Conservation (phyloP, 306 rosid species). For the Rubus parviflorus region DNA sequence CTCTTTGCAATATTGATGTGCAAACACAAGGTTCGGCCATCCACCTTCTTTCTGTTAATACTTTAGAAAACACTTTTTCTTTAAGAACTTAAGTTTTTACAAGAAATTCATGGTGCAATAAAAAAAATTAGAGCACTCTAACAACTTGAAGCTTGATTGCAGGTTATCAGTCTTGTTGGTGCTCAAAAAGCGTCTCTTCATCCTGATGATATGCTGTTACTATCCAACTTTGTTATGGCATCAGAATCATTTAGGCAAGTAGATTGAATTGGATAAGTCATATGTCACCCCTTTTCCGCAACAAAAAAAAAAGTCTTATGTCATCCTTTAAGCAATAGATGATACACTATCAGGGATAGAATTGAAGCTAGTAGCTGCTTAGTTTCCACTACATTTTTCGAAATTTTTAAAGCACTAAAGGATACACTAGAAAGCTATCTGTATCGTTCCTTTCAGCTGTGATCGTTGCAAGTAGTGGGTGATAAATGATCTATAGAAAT, state of each 20-base stretch:
- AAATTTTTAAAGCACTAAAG: background rate
- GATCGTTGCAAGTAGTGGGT: background rate
- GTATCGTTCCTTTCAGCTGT: background rate
- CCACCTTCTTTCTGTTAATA: conserved; percentile 11
- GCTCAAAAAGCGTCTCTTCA: conserved; percentile 97
- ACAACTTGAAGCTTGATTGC: conserved; percentile 46
- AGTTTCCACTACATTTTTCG: background rate
- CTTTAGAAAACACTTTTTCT: background rate
- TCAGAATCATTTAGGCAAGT: conserved; percentile 93
- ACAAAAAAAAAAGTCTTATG: background rate
- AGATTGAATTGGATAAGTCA: conserved; percentile 12
- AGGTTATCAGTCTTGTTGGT: conserved; percentile 92
- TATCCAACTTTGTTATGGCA: conserved; percentile 83
- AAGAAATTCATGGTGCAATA: background rate
- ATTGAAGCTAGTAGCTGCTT: background rate
- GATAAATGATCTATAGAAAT: conserved; percentile 5
- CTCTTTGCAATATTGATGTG: conserved; percentile 93
- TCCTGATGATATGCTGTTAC: conserved; percentile 88
- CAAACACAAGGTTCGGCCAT: conserved; percentile 70
- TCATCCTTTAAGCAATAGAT: background rate
- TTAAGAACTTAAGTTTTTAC: background rate
- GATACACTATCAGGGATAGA: background rate
- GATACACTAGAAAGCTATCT: background rate
- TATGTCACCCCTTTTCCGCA: background rate
- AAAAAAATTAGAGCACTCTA: conserved; percentile 13